These are phyloP conservation scores for Zygnema circumcarinatum DNA, from an alignment of 139 green algal species.

Conservation along the genomic window DNA sequence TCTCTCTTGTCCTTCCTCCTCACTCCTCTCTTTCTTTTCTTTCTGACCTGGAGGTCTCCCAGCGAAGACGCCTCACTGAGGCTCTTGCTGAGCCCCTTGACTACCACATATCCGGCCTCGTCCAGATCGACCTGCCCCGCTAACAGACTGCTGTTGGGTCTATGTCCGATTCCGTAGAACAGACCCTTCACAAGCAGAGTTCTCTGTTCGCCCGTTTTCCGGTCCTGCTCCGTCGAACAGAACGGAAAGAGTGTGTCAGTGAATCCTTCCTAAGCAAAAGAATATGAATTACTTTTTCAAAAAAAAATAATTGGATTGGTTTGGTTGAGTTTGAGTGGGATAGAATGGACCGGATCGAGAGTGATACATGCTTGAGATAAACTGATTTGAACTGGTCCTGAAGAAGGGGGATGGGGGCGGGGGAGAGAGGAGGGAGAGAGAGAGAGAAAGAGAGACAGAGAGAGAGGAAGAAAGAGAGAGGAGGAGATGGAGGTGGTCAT, in stretches of 20 bases:
- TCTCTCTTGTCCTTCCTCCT: background rate
- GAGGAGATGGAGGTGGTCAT: conserved; percentile 29
- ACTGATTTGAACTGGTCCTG: too few relatives aligned
- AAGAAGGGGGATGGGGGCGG: conserved; percentile 11
- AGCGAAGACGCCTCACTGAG: too few relatives aligned
- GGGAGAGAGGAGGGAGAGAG: conserved; percentile 16
- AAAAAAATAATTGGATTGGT: too few relatives aligned
- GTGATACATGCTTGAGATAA: too few relatives aligned
- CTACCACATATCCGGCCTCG: conserved; percentile 88
- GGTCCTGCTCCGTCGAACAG: too few relatives aligned
- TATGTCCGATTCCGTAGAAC: conserved; percentile 98
- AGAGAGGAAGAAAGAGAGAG: background rate
- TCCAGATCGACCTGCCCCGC: conserved; percentile 82
- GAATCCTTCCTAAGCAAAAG: too few relatives aligned
- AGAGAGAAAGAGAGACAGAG: conserved; percentile 16
- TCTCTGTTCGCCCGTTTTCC: conserved; percentile 28
- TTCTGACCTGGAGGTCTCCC: too few relatives aligned
- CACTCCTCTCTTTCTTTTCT: conserved; percentile 48
- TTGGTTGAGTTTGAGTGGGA: background rate
- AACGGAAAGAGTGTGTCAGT: too few relatives aligned
- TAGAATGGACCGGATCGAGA: too few relatives aligned
- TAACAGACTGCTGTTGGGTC: conserved; percentile 83
- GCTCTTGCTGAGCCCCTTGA: too few relatives aligned
- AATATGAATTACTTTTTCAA: too few relatives aligned
- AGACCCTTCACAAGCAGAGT: conserved; percentile 76